phyloP scores from a whole-genome alignment of 2,329 filamentous ascomycete species.

The Colletotrichum sublineola region DNA sequence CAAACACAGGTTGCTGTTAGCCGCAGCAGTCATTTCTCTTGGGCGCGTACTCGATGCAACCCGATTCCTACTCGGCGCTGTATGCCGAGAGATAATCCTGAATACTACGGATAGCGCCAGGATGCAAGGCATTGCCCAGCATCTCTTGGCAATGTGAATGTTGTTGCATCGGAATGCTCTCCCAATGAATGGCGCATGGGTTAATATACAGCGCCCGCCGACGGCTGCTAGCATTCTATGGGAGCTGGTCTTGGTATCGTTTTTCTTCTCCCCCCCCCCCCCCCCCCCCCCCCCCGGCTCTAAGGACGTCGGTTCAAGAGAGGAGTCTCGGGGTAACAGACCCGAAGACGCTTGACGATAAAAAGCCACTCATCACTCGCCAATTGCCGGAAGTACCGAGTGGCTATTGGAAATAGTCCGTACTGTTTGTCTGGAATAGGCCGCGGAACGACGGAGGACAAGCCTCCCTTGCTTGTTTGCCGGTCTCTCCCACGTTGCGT shows the following conservation, averaged over 20 bases:
- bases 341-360: background rate
- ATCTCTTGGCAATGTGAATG: constrained; percentile 58
- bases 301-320: constrained; percentile 55
- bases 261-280: constrained; percentile 61
- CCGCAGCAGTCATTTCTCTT: too few species aligned
- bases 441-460: constrained; percentile 1
- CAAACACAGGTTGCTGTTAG: too few species aligned
- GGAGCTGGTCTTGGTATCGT: constrained; percentile 69
- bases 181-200: constrained; percentile 68
- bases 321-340: background rate
- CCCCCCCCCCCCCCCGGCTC: constrained; percentile 54
- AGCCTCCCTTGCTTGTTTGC: background rate
- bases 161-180: constrained; percentile 61
- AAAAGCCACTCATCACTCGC: background rate
- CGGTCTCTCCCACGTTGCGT: background rate
- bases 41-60: too few species aligned
- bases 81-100: background rate
- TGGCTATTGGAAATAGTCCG: background rate
- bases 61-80: background rate
- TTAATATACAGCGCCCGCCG: constrained; percentile 72
- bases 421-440: constrained; percentile 12
- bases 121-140: constrained; percentile 57
- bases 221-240: constrained; percentile 72
- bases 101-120: constrained; percentile 50
- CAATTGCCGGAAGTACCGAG: constrained; percentile 9